These are phyloP conservation scores for Debaryomyces sp. DNA, from an alignment of 1,139 yeast species.

Conservation along the genomic window DNA sequence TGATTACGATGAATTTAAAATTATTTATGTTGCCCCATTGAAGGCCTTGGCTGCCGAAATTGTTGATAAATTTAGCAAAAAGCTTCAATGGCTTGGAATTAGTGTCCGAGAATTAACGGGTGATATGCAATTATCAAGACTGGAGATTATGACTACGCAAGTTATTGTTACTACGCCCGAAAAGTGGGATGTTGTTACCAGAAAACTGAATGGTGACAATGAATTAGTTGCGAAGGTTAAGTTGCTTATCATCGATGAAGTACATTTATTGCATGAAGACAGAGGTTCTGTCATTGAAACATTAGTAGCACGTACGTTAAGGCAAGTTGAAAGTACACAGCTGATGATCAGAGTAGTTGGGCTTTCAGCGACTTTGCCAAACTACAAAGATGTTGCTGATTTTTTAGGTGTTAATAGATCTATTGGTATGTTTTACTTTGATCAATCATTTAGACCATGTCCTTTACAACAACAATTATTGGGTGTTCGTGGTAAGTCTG, in stretches of 20 bases:
- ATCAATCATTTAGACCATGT: constrained; percentile 90
- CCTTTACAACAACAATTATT: constrained; percentile 87
- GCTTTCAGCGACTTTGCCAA: constrained; percentile 93
- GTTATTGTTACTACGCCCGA: constrained; percentile 96
- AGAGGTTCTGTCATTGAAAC: constrained; percentile 98
- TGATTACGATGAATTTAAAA: constrained; percentile 81
- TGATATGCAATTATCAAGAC: constrained; percentile 90
- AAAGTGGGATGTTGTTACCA: constrained; percentile 98
- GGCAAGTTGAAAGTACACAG: constrained; percentile 94
- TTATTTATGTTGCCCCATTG: constrained; percentile 93
- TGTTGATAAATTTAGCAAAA: constrained; percentile 82
- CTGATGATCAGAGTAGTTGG: constrained; percentile 97
- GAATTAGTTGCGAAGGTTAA: constrained; percentile 86
- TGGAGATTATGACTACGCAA: constrained; percentile 84
- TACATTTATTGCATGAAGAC: constrained; percentile 94
- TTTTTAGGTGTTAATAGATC: constrained; percentile 89
- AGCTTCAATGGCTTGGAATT: constrained; percentile 83
- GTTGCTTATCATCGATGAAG: constrained; percentile 90
- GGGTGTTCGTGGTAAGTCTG: constrained; percentile 87
- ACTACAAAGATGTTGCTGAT: constrained; percentile 92
- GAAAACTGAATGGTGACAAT: constrained; percentile 84
- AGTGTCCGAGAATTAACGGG: constrained; percentile 91
- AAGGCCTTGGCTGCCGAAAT: constrained; percentile 98
- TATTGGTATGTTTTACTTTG: constrained; percentile 92
- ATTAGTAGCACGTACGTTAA: constrained; percentile 87